Evolutionary conservation across 805 yeast genomes (phyloP), one percentile per base, ranked within the genome.

Genomic region (Metschnikowia proteae): DNA sequence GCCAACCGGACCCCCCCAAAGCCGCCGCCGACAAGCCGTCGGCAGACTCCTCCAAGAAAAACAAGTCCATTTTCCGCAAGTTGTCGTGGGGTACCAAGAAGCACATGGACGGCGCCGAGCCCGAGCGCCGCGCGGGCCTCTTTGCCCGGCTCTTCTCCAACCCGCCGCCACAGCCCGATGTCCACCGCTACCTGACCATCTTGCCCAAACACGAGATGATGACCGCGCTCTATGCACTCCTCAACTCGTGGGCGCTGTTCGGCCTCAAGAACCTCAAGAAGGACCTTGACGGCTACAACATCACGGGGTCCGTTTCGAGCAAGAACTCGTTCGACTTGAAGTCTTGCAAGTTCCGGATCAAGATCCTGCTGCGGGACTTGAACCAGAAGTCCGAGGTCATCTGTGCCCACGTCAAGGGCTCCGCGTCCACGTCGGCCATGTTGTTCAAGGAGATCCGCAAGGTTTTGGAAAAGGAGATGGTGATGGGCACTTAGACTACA

Each of bases 161-260:
- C 29, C 38, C 42, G 8, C 55, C 57, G 22, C 56, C 62, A 30
- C 58, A 55, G 25, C 38, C 49, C 8, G 74, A 68, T 27, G 65
- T 71, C 28, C 66, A 59, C 44, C 59, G 71, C 36, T 70, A 61
- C 61, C 52, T 62, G 30, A 70, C 76, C 13, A 69, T 75, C 27
- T 62, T 79, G 44, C 70, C 77, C 8, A 68, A 70, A 49, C 76
- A 70, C 27, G 88, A 85, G 60, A 75, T 85, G 75, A 76, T 79
- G 51, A 79, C 80, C 38, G 88, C 89, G 3, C 67, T 86, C 56
- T 76, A 71, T 60, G 80, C 86, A 38, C 73, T 86, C 47, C 68
- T 86, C 54, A 71, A 65, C 39, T 81, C 84, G 13, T 86, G 94
- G 94, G 76, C 80, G 10, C 80, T 78, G 51, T 84, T 84, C 58